Conservation (phyloP, 805 yeast genomes). For the Vanderwaltozyma tropicalis region DNA sequence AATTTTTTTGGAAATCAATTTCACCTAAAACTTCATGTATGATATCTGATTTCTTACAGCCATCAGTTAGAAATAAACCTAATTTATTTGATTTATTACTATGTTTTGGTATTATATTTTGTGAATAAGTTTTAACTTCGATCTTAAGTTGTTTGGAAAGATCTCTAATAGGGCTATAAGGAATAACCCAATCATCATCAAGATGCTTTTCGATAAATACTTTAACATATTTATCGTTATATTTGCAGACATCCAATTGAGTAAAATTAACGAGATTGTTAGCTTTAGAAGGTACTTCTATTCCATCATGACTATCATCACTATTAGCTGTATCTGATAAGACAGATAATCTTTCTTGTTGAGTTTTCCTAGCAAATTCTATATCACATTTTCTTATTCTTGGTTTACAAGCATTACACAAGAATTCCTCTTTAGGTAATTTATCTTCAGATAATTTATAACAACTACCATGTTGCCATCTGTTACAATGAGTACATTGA, state of each 20-base stretch:
- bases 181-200: constrained; percentile 31
- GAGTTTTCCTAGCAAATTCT: constrained; percentile 34
- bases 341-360: constrained; percentile 8
- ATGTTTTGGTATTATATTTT: not conserved
- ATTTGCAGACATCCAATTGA: not conserved
- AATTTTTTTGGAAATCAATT: constrained; percentile 52
- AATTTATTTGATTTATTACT: not conserved
- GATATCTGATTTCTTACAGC: constrained; percentile 37
- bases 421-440: constrained; percentile 65
- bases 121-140: constrained; percentile 32
- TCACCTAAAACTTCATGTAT: constrained; percentile 65
- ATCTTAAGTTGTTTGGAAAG: constrained; percentile 13
- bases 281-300: not conserved
- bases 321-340: not conserved
- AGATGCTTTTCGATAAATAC: constrained; percentile 44
- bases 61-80: constrained; percentile 42
- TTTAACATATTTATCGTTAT: constrained; percentile 33
- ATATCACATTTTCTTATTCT: constrained; percentile 33
- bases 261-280: not conserved
- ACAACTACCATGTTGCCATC: constrained; percentile 95
- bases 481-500: constrained; percentile 84
- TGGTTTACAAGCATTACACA: constrained; percentile 69
- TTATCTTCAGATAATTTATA: constrained; percentile 65
- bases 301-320: not conserved
- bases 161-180: constrained; percentile 6